A percentile compares a stretch with the other conserved stretches of the same genome.
These are phyloP conservation scores for Cryptococcus sp. DNA, from an alignment of 1,284 basidiomycete genomes.

Conservation along the genomic window DNA sequence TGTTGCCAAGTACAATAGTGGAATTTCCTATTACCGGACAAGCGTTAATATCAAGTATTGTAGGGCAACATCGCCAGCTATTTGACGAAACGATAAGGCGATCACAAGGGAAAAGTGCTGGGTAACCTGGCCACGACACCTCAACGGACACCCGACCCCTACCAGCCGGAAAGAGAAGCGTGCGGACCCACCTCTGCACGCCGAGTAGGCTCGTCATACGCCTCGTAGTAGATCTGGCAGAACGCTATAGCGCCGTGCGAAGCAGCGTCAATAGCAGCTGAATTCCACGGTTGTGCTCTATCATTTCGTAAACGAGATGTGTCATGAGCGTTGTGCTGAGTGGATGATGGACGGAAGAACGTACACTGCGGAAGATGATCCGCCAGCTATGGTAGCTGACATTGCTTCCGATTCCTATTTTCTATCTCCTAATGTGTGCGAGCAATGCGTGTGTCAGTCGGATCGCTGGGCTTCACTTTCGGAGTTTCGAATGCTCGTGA, in stretches of 20 bases:
- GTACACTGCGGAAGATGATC: no score
- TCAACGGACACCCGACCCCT: neutral
- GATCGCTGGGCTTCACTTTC: no score
- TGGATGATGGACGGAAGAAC: no score
- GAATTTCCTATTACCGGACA: constrained; percentile 34
- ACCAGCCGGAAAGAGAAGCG: neutral
- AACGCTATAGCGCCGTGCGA: constrained; percentile 51
- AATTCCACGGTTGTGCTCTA: constrained; percentile 35
- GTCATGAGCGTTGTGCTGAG: no score
- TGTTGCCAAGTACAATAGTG: constrained; percentile 39
- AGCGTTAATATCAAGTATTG: neutral
- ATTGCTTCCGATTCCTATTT: no score
- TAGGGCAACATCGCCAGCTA: no score
- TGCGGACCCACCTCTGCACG: constrained; percentile 33
- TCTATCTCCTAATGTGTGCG: no score
- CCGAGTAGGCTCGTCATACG: constrained; percentile 48
- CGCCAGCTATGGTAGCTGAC: no score
- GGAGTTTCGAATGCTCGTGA: no score
- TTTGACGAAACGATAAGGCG: neutral
- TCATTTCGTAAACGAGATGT: no score
- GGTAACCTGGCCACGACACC: neutral
- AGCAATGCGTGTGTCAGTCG: no score
- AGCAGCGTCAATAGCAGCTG: constrained; percentile 44
- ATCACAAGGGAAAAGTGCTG: neutral
- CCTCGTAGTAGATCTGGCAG: constrained; percentile 50